These are phyloP conservation scores for Cyclotella kingstonii DNA, from an alignment of 108 stramenopile species.

Conservation along the genomic window DNA sequence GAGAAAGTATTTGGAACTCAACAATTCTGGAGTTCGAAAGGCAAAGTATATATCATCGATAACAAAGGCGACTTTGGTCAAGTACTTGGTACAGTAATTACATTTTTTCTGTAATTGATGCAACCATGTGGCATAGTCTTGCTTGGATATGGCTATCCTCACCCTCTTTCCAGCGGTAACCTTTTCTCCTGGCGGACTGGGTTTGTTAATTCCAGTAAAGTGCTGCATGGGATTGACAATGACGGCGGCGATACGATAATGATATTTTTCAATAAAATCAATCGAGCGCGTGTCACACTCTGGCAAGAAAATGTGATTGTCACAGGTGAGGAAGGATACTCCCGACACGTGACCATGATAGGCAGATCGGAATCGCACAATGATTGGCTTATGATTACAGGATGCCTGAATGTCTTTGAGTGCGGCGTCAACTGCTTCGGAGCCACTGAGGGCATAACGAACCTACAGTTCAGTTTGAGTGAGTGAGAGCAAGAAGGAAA, in stretches of 20 bases:
- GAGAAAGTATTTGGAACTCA: constrained; percentile 43
- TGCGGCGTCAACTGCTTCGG: constrained; percentile 54
- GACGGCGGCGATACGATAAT: constrained; percentile 56
- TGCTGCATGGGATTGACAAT: constrained; percentile 65
- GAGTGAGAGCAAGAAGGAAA: background rate
- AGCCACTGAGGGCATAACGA: constrained; percentile 46
- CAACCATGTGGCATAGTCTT: constrained; percentile 51
- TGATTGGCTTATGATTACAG: constrained; percentile 35
- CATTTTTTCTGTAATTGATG: constrained; percentile 49
- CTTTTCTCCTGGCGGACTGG: constrained; percentile 61
- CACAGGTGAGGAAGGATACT: constrained; percentile 38
- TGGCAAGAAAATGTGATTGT: constrained; percentile 46
- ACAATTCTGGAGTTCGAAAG: constrained; percentile 52
- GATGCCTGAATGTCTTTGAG: constrained; percentile 50
- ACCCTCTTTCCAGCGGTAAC: constrained; percentile 26
- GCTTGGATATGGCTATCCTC: constrained; percentile 12
- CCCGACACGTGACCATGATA: constrained; percentile 61
- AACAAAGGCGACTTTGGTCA: constrained; percentile 52
- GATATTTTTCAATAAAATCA: constrained; percentile 55
- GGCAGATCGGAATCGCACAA: constrained; percentile 53
- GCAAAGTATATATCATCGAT: constrained; percentile 62
- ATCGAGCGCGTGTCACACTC: constrained; percentile 35
- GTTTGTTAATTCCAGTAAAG: constrained; percentile 53
- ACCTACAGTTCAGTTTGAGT: constrained; percentile 10
- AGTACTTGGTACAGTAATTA: constrained; percentile 57